Evolutionary conservation across 2,329 filamentous ascomycete genomes (phyloP).

Genomic region (Pleoardoris graminearum): DNA sequence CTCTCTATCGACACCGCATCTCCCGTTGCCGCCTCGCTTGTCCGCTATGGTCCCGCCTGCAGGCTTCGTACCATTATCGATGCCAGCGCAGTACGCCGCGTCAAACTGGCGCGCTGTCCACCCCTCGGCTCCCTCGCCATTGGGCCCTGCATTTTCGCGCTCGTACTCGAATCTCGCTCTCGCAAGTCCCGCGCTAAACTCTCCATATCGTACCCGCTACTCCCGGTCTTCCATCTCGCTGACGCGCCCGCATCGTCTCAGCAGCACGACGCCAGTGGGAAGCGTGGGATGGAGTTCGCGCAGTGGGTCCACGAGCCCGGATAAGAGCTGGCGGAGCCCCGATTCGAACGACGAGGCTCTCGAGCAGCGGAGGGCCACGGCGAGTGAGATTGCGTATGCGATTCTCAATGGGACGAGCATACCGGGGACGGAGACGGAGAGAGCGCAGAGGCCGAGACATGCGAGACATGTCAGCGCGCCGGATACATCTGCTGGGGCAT

Average conservation of each 20-base stretch:
- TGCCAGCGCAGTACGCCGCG: constrained; percentile 34
- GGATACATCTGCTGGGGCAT: too few relatives aligned
- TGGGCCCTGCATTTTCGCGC: constrained; percentile 20
- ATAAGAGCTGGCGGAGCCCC: constrained; percentile 17
- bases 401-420: too few relatives aligned
- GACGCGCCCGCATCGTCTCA: constrained; percentile 36
- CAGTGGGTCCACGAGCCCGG: constrained; percentile 24
- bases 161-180: constrained; percentile 25
- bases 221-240: constrained; percentile 35
- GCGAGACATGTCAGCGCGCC: too few relatives aligned
- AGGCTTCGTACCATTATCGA: too few relatives aligned
- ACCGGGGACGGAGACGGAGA: too few relatives aligned
- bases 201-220: constrained; percentile 26
- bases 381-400: too few relatives aligned
- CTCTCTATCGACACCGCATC: constrained; percentile 13
- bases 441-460: too few relatives aligned
- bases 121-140: constrained; percentile 23
- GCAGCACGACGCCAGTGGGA: constrained; percentile 21
- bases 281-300: constrained; percentile 28
- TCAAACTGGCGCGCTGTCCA: constrained; percentile 41
- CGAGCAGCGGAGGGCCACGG: too few relatives aligned
- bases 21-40: constrained; percentile 26
- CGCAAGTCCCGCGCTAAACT: too few relatives aligned
- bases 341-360: too few relatives aligned
- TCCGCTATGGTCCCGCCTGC: constrained; percentile 18